phyloP scores from a whole-genome alignment of 1,284 basidiomycete genomes.

The Malassezia pachydermatis region DNA sequence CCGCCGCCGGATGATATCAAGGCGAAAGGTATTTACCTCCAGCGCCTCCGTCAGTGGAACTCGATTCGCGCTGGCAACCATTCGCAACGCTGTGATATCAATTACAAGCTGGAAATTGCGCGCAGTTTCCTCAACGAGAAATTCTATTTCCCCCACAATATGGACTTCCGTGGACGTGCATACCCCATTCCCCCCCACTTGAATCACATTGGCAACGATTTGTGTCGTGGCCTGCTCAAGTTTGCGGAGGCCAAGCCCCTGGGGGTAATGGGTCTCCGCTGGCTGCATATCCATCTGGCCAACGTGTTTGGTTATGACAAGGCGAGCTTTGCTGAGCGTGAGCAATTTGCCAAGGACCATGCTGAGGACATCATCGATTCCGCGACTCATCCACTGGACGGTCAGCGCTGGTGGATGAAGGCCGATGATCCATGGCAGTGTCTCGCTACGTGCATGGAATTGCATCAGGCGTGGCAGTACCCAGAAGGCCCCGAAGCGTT shows the following conservation, averaged over 20 bases:
- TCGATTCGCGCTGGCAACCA: slow-evolving; percentile 52
- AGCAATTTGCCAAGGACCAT: slow-evolving; percentile 64
- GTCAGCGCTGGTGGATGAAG: slow-evolving; percentile 57
- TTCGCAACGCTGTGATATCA: slow-evolving; percentile 80
- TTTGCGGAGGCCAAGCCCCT: slow-evolving; percentile 75
- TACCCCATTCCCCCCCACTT: slow-evolving; percentile 95
- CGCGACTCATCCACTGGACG: slow-evolving; percentile 55
- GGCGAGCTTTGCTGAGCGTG: slow-evolving; percentile 82
- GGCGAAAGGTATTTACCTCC: slow-evolving; percentile 57
- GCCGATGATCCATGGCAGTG: slow-evolving; percentile 98
- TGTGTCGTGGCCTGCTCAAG: slow-evolving; percentile 75
- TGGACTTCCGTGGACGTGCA: slow-evolving; percentile 94
- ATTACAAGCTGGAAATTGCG: slow-evolving; percentile 96
- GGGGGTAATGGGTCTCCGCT: slow-evolving; percentile 65
- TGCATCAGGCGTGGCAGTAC: slow-evolving; percentile 57
- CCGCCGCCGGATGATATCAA: slow-evolving; percentile 62
- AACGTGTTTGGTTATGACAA: slow-evolving; percentile 93
- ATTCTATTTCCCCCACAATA: slow-evolving; percentile 90
- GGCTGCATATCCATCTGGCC: slow-evolving; percentile 86
- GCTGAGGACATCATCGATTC: slow-evolving; percentile 71
- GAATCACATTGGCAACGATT: slow-evolving; percentile 90
- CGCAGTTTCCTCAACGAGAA: slow-evolving; percentile 74
- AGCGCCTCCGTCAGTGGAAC: slow-evolving; percentile 56
- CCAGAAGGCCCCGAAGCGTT: slow-evolving; percentile 64
- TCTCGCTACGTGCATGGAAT: slow-evolving; percentile 80